Evolutionary conservation across 164 flowering plant genomes (phyloP).

Genomic region (Magnolia sinica): DNA sequence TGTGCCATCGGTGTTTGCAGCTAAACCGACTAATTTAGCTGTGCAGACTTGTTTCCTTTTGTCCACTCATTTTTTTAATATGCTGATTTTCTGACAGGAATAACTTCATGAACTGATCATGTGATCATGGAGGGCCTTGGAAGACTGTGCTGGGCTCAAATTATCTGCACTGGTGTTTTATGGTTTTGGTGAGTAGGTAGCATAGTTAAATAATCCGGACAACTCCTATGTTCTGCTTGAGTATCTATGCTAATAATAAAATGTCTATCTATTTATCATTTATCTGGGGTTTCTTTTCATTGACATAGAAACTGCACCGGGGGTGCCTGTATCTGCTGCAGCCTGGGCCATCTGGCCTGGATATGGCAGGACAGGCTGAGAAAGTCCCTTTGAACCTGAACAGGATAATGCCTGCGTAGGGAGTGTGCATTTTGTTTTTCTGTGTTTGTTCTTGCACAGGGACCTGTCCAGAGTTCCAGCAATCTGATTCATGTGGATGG

Average conservation of each 20-base stretch:
- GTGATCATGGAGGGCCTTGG: neutral
- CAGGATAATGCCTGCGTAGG: conserved; percentile 99
- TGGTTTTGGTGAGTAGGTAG: conserved; percentile 39
- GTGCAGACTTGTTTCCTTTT: no score
- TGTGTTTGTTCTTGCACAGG: conserved; percentile 47
- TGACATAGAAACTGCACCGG: conserved; percentile 78
- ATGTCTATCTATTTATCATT: neutral
- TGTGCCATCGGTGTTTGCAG: neutral
- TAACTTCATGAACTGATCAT: neutral
- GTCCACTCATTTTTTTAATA: neutral
- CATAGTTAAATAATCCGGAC: conserved; percentile 14
- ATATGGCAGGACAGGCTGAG: conserved; percentile 70
- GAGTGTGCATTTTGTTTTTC: conserved; percentile 75
- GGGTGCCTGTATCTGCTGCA: conserved; percentile 81
- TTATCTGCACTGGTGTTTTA: conserved; percentile 9
- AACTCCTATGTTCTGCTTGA: conserved; percentile 14
- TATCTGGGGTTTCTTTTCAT: conserved; percentile 14
- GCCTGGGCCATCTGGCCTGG: conserved; percentile 28
- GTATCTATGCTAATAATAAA: conserved; percentile 25
- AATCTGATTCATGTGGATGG: conserved; percentile 30
- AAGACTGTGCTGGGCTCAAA: conserved; percentile 4
- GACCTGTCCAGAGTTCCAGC: conserved; percentile 26
- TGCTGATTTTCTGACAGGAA: neutral
- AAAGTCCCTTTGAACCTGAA: conserved; percentile 99
- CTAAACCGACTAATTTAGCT: neutral